Base-by-base conservation (phyloP, 768 basidiomycete genomes). In the Nevesoporus exiguus region DNA sequence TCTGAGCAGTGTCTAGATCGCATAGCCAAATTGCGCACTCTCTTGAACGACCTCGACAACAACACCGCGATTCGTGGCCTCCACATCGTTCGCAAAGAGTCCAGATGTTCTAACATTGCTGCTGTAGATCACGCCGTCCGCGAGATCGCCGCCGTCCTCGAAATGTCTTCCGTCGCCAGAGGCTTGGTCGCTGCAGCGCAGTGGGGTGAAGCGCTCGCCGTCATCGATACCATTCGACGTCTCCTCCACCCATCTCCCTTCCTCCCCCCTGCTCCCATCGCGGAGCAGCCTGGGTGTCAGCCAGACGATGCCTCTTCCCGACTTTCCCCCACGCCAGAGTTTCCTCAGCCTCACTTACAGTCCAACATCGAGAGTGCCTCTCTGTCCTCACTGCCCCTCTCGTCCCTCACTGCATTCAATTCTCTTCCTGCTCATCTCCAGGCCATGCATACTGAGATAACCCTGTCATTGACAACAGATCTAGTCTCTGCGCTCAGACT, bases 121-220 rank as follows among this genome's bases (percentile, higher is more conserved):
- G 69, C 72, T 24, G 83, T 93, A 14, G 70, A 77, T 42, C 81
- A 84, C 45, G 82, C 85, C 2, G 79, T 88, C 55, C 79, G 76
- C 52, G 78, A 84, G 48, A 76, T 95, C 9, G 77, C 76, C 9
- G 82, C 83, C 15, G 83, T 94, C 25, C 81, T 86, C 47, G 92
- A 97, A 63, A 86, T 90, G 78, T 77, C 85, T 0, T 80, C 80
- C 3, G 79, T 92, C 39, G 84, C 87, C 27, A 82, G 79, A 52
- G 77, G 80, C 24, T 69, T 97, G 49, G 91, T 94, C n/a, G 78
- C 77, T 45, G 85, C 85, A 19, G 93, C 90, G 0, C 90, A 97
- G 60, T 98, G 92, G 89, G 82, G 83, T 14, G 88, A 90, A 51
- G 93, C 93, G 7, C 72, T 98, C 52, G 80, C 79, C 44, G 77